Evolutionary conservation across 108 stramenopile species (phyloP), one percentile per base, ranked within the genome.

Genomic region (Epipyxis sp.): DNA sequence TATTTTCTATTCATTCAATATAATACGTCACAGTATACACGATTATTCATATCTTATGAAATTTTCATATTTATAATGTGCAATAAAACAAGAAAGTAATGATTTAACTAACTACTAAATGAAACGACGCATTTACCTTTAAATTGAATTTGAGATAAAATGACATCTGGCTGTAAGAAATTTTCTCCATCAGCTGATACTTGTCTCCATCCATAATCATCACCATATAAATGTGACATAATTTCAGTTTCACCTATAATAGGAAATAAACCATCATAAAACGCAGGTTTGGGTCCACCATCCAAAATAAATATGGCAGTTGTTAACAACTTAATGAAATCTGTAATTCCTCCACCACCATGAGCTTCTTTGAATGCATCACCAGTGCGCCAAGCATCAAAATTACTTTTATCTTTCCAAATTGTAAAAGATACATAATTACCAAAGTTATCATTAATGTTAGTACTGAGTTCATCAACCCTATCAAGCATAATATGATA

Each of bases 321-420:
- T 1, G 13, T 29, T 1, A 77, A 57, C 76, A 77, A 57, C 40
- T 45, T 41, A 27, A 77, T 2, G 6, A 77, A 77, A 59, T 77
- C 76, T 1, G 13, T 2, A 34, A 77, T 77, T 57, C 76, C 76
- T 6, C 76, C 76, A 40, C 93, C 93, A 1, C 93, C 92, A 82
- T 94, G 93, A 1, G 93, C 93, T 78, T 94, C 92, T 83, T 91
- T 92, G 85, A 94, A 94, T 37, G 92, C 93, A 10, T 94, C 91
- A 39, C 93, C 93, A 42, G 59, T 78, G 16, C 92, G 29, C 92
- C 93, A 94, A 16, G 89, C 88, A 44, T 85, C 83, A 82, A 94
- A 94, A 58, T 91, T 77, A 37, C 86, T 86, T 84, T 94, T 94
- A 69, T 88, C 86, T 39, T 90, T 80, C 93, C 93, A 94, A 65